These are phyloP conservation scores for Spinacia oleracea DNA, from an alignment of 179 eudicot species.

Conservation along the genomic window DNA sequence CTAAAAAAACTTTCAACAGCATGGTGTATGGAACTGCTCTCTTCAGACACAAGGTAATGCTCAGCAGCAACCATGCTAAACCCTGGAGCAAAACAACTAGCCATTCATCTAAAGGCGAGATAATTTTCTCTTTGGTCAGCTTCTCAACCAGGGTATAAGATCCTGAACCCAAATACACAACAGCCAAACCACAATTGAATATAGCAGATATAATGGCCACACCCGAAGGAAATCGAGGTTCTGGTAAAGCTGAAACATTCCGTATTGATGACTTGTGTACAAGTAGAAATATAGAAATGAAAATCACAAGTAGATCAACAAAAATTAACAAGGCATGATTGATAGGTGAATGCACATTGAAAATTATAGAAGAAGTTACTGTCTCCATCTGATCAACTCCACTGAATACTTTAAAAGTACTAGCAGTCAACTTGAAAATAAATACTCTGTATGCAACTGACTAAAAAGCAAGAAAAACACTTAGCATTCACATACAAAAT, in stretches of 20 bases:
- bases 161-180: slow-evolving; percentile 15
- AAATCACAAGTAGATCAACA: slow-evolving; percentile 8
- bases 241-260: neutral
- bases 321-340: slow-evolving; percentile 23
- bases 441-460: no score
- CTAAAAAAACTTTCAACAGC: neutral
- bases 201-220: slow-evolving; percentile 18
- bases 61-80: neutral
- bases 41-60: neutral
- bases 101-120: neutral
- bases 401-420: neutral
- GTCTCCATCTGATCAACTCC: slow-evolving; percentile 4
- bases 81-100: neutral
- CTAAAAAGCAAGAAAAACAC: no score
- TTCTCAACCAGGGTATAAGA: neutral
- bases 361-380: slow-evolving; percentile 11
- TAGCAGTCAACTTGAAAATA: neutral
- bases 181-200: slow-evolving; percentile 19
- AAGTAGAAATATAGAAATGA: slow-evolving; percentile 6
- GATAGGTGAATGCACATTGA: slow-evolving; percentile 25
- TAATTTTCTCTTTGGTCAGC: neutral
- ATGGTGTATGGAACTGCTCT: neutral
- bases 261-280: slow-evolving; percentile 12
- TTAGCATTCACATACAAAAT: no score
- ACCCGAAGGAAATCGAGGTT: neutral